Percentiles rank a stretch among this genome's conserved stretches.
Conservation (phyloP, 2,329 filamentous ascomycete genomes). For the Periglandula ipomoeae region DNA sequence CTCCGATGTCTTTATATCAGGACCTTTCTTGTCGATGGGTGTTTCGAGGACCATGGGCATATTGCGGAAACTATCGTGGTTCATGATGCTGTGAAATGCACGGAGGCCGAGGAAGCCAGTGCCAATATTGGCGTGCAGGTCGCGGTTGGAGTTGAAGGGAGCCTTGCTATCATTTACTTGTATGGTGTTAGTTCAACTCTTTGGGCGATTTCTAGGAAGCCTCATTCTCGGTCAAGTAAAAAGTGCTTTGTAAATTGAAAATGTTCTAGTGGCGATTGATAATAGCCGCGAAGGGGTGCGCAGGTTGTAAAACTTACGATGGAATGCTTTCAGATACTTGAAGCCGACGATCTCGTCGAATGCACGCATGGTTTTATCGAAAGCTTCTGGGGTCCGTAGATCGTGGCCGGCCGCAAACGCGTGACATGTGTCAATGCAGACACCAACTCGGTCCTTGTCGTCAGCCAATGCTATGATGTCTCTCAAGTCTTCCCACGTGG, state of each 20-base stretch:
- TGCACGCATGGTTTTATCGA: conserved; percentile 60
- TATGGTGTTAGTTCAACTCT: not conserved
- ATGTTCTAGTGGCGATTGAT: no score
- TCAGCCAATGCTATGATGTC: conserved; percentile 75
- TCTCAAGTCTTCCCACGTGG: conserved; percentile 74
- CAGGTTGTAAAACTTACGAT: conserved; percentile 32
- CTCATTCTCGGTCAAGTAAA: no score
- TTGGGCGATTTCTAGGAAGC: no score
- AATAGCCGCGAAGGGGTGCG: no score
- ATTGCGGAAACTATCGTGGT: conserved; percentile 63
- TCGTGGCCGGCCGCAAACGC: conserved; percentile 93
- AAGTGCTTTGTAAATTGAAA: conserved; percentile 4
- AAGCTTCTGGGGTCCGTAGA: conserved; percentile 64
- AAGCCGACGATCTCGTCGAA: conserved; percentile 74
- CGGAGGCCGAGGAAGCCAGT: conserved; percentile 86
- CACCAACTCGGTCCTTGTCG: conserved; percentile 76
- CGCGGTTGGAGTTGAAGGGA: conserved; percentile 69
- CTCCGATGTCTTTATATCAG: conserved; percentile 58
- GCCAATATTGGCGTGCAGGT: conserved; percentile 93
- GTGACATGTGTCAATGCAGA: conserved; percentile 96
- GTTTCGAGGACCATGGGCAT: conserved; percentile 93
- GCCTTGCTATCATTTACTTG: conserved; percentile 89
- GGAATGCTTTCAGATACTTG: conserved; percentile 73
- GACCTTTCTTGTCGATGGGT: conserved; percentile 67
- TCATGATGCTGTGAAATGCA: conserved; percentile 87